phyloP scores from a whole-genome alignment of 345 rosid genomes.

The Rubroshorea leprosula region DNA sequence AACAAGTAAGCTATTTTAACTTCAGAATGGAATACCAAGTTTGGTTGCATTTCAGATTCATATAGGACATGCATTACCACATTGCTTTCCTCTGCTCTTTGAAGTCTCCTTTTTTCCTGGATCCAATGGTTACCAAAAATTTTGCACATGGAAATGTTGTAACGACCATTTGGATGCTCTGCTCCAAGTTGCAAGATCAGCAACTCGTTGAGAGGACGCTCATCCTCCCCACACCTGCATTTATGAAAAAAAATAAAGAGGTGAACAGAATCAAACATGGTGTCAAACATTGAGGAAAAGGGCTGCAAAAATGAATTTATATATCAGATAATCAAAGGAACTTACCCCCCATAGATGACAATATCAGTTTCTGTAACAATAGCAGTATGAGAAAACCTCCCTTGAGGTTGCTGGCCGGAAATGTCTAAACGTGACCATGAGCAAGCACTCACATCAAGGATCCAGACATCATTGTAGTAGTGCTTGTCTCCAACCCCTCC shows the following conservation, averaged over 20 bases:
- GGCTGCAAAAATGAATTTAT: no score
- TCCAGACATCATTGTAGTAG: slow-evolving; percentile 68
- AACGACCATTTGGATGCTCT: slow-evolving; percentile 30
- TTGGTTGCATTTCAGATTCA: background rate
- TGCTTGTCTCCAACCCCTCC: slow-evolving; percentile 76
- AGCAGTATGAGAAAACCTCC: slow-evolving; percentile 74
- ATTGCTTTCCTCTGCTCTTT: slow-evolving; percentile 22
- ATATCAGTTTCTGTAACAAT: slow-evolving; percentile 38
- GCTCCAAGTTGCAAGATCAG: slow-evolving; percentile 48
- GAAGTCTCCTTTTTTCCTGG: slow-evolving; percentile 30
- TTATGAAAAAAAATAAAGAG: background rate
- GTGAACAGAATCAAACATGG: background rate
- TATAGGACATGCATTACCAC: slow-evolving; percentile 19
- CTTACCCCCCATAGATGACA: slow-evolving; percentile 65
- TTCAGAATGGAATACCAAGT: slow-evolving; percentile 10
- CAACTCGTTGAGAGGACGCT: slow-evolving; percentile 62
- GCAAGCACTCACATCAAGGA: slow-evolving; percentile 36
- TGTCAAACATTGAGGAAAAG: background rate
- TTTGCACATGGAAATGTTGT: slow-evolving; percentile 33
- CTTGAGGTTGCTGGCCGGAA: slow-evolving; percentile 61
- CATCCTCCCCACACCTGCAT: slow-evolving; percentile 68
- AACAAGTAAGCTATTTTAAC: background rate
- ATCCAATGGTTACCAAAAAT: slow-evolving; percentile 43
- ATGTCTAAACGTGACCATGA: slow-evolving; percentile 49
- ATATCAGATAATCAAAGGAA: background rate